Evolutionary conservation across 345 rosid species (phyloP), one percentile per base, ranked within the genome.

Genomic region (Corchorus olitorius): DNA sequence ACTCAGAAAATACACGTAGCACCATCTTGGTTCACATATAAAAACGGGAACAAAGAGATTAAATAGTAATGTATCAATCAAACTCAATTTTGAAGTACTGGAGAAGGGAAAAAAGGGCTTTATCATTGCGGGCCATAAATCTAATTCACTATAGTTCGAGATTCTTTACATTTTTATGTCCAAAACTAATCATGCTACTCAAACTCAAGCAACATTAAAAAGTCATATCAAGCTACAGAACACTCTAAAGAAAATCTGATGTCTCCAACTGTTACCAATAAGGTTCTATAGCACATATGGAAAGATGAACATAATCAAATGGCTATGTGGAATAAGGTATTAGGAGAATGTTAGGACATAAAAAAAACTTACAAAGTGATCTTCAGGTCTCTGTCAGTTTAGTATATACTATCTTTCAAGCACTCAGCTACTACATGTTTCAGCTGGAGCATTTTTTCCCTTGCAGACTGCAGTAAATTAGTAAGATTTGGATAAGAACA

Each of bases 401-500:
- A 81, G 68, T 61, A 72, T 49, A 50, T 63, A 37, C 76, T 43
- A 58, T 80, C 92, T 61, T 85, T 88, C 80, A 94, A 74, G 78
- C 90, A 90, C 81, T 88, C 88, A 4, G 86, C 87, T 11, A 93
- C 77, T 14, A 79, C 83, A 73, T 71, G 85, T 85, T 88, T 87
- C 86, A 93, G 72, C 76, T 89, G 94, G 61, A 82, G 72, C 94
- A 91, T 83, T 85, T 89, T 90, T 79, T 81, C 87, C 83, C 82
- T 89, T 3, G 94, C 97, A 77, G 80, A 81, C 97, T 93, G 92
- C 88, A 76, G 43, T 74, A 62, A 72, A 73, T 76, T 22, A 71
- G 2, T 39, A 39, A 39, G 27, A 39, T 39, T 39, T 39, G n/a
- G 59, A 72, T 39, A 74, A 80, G 33, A 52, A 77, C 73, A 64